phyloP scores from a whole-genome alignment of 257 asterid genomes.

The Ajuga chamaepitys region DNA sequence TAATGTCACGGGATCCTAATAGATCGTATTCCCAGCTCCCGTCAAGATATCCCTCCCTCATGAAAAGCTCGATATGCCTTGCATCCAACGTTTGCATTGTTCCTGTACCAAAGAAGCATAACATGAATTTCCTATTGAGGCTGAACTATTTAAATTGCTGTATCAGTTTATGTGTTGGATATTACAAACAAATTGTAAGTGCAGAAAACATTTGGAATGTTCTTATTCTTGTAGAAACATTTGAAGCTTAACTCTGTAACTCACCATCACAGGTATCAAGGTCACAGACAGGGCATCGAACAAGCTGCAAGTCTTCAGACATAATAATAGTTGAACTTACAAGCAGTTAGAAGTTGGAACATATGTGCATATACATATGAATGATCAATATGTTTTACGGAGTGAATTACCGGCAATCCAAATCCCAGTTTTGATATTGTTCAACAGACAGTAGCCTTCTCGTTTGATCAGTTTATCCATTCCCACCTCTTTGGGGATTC shows the following conservation, averaged over 20 bases:
- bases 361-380: not conserved
- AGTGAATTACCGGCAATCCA: conserved; percentile 90
- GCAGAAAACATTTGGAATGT: not conserved
- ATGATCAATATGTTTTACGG: not conserved
- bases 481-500: conserved; percentile 33
- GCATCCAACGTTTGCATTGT: conserved; percentile 96
- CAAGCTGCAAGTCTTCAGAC: conserved; percentile 88
- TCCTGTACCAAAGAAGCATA: conserved; percentile 42
- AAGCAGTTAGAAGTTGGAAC: conserved; percentile 16
- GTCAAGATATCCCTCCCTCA: conserved; percentile 48
- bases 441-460: conserved; percentile 50
- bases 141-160: not conserved
- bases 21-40: conserved; percentile 77
- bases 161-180: not conserved
- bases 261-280: conserved; percentile 90
- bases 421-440: conserved; percentile 68
- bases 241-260: conserved; percentile 27
- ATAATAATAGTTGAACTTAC: conserved; percentile 14
- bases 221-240: not conserved
- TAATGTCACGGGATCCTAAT: conserved; percentile 52
- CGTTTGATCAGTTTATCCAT: conserved; percentile 34
- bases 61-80: conserved; percentile 84
- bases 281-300: conserved; percentile 92
- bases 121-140: not conserved
- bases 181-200: not conserved